Percentiles rank a stretch among this genome's conserved stretches.
Conservation (phyloP, 495 filamentous ascomycete genomes). For the Penicillium odoratum region DNA sequence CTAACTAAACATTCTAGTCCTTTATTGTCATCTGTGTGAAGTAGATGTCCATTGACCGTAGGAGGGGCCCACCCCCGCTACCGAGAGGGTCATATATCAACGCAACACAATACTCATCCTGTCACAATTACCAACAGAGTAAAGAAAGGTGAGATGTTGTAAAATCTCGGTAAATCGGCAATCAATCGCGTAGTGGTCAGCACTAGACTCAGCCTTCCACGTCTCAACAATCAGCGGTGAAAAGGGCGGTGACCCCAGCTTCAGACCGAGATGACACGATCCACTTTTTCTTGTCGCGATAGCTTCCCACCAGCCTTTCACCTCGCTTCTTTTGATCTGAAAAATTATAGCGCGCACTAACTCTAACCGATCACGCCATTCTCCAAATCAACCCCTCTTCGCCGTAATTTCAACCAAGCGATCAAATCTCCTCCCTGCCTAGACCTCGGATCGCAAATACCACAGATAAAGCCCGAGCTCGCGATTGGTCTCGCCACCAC, state of each 20-base stretch:
- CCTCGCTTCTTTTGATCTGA: neutral
- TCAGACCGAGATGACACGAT: constrained; percentile 26
- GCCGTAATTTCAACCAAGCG: neutral
- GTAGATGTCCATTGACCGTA: no score
- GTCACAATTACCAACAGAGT: no score
- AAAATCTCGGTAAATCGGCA: neutral
- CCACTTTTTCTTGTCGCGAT: constrained; percentile 17
- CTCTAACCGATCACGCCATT: constrained; percentile 10
- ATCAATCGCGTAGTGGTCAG: no score
- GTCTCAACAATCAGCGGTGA: constrained; percentile 16
- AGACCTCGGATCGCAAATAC: neutral
- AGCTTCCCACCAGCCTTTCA: neutral
- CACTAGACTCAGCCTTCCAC: no score
- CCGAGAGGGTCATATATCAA: no score
- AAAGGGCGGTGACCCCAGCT: constrained; percentile 27
- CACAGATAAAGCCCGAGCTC: constrained; percentile 12
- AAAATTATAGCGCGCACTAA: neutral
- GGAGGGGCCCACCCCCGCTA: no score
- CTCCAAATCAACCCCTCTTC: neutral
- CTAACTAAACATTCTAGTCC: no score
- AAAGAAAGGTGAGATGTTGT: no score
- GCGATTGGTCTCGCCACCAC: constrained; percentile 13
- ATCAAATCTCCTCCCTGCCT: neutral
- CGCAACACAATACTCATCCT: no score
- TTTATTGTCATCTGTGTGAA: no score